These are phyloP conservation scores for Populus hybrid DNA, from an alignment of 441 rosid genomes.

Conservation along the genomic window DNA sequence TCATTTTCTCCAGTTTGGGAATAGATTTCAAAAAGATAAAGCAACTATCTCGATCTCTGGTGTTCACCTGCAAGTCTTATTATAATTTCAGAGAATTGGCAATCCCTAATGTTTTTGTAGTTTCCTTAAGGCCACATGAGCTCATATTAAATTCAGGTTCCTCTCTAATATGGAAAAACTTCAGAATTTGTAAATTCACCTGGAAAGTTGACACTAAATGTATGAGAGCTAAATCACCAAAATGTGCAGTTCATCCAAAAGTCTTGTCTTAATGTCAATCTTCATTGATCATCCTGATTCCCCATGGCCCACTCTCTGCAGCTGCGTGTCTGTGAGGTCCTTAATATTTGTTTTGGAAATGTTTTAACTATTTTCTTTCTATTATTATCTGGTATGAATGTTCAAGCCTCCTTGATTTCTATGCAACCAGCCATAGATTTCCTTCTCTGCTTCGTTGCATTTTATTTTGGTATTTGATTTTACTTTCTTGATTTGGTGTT, in stretches of 20 bases:
- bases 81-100: not conserved
- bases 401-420: slow-evolving; percentile 4
- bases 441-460: slow-evolving; percentile 5
- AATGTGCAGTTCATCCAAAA: not conserved
- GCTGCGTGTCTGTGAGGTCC: not conserved
- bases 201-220: not conserved
- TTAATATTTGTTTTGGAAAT: not conserved
- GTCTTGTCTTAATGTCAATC: not conserved
- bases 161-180: not conserved
- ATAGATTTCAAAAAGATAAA: not conserved
- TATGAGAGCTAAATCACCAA: not conserved
- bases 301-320: not conserved
- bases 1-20: not conserved
- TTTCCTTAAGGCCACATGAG: not conserved
- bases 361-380: not conserved
- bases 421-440: not conserved
- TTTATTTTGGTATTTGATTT: not conserved
- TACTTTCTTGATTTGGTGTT: not conserved
- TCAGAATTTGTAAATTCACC: not conserved
- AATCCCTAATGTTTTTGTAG: not conserved
- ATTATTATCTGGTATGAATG: not conserved
- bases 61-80: not conserved
- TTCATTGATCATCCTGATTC: not conserved
- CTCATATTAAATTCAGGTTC: not conserved
- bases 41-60: not conserved